A percentile compares a stretch with the other conserved stretches of the same genome.
Evolutionary conservation across 2,329 filamentous ascomycete genomes (phyloP).

Genomic region (Fusarium sp.): DNA sequence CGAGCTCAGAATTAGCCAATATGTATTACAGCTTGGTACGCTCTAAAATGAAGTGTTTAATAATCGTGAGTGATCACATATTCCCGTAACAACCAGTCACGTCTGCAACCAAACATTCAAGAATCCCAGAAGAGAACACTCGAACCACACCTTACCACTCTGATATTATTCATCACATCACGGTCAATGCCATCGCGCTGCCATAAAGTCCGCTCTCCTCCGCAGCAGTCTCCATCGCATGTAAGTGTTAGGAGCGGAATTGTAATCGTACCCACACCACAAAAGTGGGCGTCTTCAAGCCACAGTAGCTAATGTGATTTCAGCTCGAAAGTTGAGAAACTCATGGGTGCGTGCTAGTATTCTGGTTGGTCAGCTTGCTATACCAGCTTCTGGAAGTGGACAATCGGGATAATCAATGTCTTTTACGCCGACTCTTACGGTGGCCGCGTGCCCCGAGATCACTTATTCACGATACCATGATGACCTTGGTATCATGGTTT

Average conservation of each 20-base stretch:
- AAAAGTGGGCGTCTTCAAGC: constrained; percentile 33
- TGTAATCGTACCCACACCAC: constrained; percentile 40
- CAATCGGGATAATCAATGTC: constrained; percentile 33
- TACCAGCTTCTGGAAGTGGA: constrained; percentile 1
- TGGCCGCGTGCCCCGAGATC: constrained; percentile 21
- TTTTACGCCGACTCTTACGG: constrained; percentile 25
- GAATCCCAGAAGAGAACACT: too few relatives aligned
- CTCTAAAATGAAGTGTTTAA: not conserved
- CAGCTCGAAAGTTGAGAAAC: constrained; percentile 37
- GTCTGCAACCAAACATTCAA: too few relatives aligned
- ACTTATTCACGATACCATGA: constrained; percentile 17
- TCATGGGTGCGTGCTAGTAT: constrained; percentile 5
- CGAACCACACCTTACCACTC: too few relatives aligned
- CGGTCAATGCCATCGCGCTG: not conserved
- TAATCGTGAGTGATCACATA: not conserved
- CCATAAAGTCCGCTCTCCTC: constrained; percentile 45
- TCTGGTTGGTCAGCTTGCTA: constrained; percentile 16
- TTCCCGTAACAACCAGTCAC: not conserved
- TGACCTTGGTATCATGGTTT: constrained; percentile 5
- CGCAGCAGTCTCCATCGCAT: constrained; percentile 19
- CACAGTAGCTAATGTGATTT: constrained; percentile 23
- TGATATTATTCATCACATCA: too few relatives aligned
- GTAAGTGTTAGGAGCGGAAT: constrained; percentile 30
- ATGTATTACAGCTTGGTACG: accelerated
- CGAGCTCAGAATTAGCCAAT: accelerated